Base-by-base conservation (phyloP, 2,329 filamentous ascomycete genomes). In the Neopestalotiopsis sp. region DNA sequence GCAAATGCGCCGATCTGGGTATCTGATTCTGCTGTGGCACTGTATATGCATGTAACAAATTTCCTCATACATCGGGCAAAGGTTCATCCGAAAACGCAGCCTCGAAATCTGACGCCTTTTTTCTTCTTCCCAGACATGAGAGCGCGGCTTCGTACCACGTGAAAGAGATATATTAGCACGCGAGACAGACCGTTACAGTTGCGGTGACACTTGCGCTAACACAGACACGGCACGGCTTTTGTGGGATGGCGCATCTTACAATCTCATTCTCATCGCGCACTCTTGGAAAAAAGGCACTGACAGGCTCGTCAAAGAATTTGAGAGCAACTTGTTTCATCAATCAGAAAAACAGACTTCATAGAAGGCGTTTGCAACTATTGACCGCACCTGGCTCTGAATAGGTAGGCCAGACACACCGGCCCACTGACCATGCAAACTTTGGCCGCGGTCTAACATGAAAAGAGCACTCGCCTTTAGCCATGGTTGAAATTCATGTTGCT, bases 151-250 rank as follows among this genome's bases (percentile, higher is more conserved):
- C 45, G n/a, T 61, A 34, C 59, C 59, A 61, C 59, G 59, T 61
- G 59, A 61, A 61, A 38, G 45, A 52, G 45, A 52, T 52, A 52
- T 52, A 59, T 59, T 30, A 61, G 59, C 30, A 34, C 7, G 32
- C 59, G 32, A 59, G 28, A 59, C 57, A 59, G 30, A 59, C 57
- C 57, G 57, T 59, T 59, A 28, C 24, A 28, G n/a, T 34, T 59
- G 45, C 45, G 45, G 45, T 52, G 45, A 52, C 45, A 52, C 45
- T 28, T 24, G n/a, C 45, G 17, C n/a, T 52, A 52, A 14, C 45
- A 52, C 17, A 52, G 34, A 10, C 45, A 10, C 45, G n/a, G 45
- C 5, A 24, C 45, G n/a, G 34, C 9, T 24, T 17, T 52, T 17
- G 17, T 20, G 17, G 7, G 6, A 52, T 6, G 4, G 42, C 42